Evolutionary conservation across 495 filamentous ascomycete genomes (phyloP).

Genomic region (Daldinia vernicosa): DNA sequence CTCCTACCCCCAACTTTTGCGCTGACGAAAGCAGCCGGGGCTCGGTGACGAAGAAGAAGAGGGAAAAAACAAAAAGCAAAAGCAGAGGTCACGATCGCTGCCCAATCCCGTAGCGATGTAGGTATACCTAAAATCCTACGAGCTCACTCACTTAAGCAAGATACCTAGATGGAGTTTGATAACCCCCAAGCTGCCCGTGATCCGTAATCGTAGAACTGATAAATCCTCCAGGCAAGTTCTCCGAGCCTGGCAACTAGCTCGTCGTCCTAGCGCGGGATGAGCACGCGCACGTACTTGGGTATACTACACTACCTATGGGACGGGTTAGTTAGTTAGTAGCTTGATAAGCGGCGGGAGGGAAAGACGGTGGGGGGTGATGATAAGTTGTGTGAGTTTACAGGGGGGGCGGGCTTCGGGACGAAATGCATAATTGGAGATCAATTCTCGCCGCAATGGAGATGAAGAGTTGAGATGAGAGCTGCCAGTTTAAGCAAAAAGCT

Average conservation of each 20-base stretch:
- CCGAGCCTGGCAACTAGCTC: slow-evolving; percentile 16
- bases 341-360: slow-evolving; percentile 8
- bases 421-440: slow-evolving; percentile 1
- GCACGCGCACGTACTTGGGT: slow-evolving; percentile 21
- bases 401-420: slow-evolving; percentile 9
- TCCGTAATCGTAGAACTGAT: slow-evolving; percentile 6
- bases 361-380: neutral
- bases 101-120: slow-evolving; percentile 28
- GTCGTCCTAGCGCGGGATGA: slow-evolving; percentile 32
- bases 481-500: slow-evolving; percentile 31
- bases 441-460: slow-evolving; percentile 11
- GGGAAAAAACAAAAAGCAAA: slow-evolving; percentile 12
- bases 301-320: neutral
- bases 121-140: slow-evolving; percentile 7
- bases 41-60: neutral
- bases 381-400: slow-evolving; percentile 4
- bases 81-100: slow-evolving; percentile 28
- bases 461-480: slow-evolving; percentile 27
- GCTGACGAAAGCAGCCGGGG: neutral
- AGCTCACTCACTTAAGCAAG: slow-evolving; percentile 11
- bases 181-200: slow-evolving; percentile 16
- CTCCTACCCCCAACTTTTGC: neutral
- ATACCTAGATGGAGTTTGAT: slow-evolving; percentile 9
- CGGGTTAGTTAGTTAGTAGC: slow-evolving; percentile 4
- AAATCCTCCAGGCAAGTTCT: slow-evolving; percentile 27